A percentile compares a stretch with the other conserved stretches of the same genome.
Evolutionary conservation across 1,284 basidiomycete species (phyloP).

Genomic region (Phaffia rhodozyma): DNA sequence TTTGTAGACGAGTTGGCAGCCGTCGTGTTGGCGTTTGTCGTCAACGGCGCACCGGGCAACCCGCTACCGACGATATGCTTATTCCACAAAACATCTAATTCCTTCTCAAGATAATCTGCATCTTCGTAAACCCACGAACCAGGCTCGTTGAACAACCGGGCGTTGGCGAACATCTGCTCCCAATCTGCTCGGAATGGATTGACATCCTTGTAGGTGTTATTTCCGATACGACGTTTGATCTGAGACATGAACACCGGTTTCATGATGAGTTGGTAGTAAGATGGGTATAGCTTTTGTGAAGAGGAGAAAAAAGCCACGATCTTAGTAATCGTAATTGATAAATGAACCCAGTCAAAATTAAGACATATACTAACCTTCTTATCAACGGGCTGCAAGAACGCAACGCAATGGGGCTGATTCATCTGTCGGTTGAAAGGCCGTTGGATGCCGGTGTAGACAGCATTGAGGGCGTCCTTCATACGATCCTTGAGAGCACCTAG

Average conservation of each 20-base stretch:
- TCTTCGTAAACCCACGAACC: slow-evolving; percentile 82
- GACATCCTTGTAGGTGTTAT: slow-evolving; percentile 63
- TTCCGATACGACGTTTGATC: slow-evolving; percentile 69
- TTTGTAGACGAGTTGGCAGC: neutral
- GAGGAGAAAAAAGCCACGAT: slow-evolving; percentile 51
- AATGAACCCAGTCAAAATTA: neutral
- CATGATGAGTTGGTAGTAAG: slow-evolving; percentile 66
- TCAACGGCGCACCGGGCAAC: slow-evolving; percentile 9
- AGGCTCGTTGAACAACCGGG: slow-evolving; percentile 63
- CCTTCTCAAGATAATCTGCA: slow-evolving; percentile 80
- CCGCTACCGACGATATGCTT: slow-evolving; percentile 24
- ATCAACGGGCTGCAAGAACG: slow-evolving; percentile 70
- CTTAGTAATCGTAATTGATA: neutral
- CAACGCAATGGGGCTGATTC: slow-evolving; percentile 65
- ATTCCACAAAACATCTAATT: slow-evolving; percentile 49
- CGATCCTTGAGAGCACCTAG: slow-evolving; percentile 19
- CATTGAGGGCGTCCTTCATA: slow-evolving; percentile 48
- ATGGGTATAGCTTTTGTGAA: slow-evolving; percentile 59
- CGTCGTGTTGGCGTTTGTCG: neutral
- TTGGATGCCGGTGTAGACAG: slow-evolving; percentile 25
- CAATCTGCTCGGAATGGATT: slow-evolving; percentile 67
- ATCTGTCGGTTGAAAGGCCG: slow-evolving; percentile 37
- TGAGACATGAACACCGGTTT: slow-evolving; percentile 76
- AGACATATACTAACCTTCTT: slow-evolving; percentile 43
- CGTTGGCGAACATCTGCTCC: slow-evolving; percentile 83